Base-by-base conservation (phyloP, 768 basidiomycete genomes). In the Leccinellum luteum region DNA sequence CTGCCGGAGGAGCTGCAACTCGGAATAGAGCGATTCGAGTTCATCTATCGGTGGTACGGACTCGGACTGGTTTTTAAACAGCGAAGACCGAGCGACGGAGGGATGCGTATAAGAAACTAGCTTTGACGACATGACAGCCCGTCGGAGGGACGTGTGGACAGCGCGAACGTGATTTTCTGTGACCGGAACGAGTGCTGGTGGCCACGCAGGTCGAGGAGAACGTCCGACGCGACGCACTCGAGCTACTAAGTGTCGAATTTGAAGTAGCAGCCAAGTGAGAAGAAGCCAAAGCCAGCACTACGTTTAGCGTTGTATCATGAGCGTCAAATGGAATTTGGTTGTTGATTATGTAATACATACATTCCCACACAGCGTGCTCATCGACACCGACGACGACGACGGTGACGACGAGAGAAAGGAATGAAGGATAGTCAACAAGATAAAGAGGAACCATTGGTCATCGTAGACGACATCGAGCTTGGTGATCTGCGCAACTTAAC, bases 1-100 rank as follows among this genome's bases (percentile, higher is more conserved):
- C 63, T 81, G 75, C 64, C 78, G 81, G 52, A 87, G 72, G 49
- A 74, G 59, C 58, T 70, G 75, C 48, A 93, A 82, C 69, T 92
- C 89, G 45, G 76, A 65, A 41, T 86, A 82, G 21, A 92, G 78
- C 21, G 70, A 63, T 57, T 89, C 84, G 51, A 92, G 83, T 41
- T 92, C 91, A 52, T 89, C 85, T 17, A 83, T 82, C 21, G 85
- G 78, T 8, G 91, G 91, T 15, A 93, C 79, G 13, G 78, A 57
- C 56, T 90, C 87, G 56, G 87, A 77, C 1, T 80, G 79, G 62
- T 76, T 82, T 76, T 82, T 86, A 67, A 90, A 75, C 55, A 92
- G 74, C 57, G 78, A 68, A 41, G 88, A 87, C 59, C 80, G 82
- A 57, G 85, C 75, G 60, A 72, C 64, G n/a, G 78, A 69, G 48